These are phyloP conservation scores for Capronia coronata DNA, from an alignment of 2,329 filamentous ascomycete species.

Conservation along the genomic window DNA sequence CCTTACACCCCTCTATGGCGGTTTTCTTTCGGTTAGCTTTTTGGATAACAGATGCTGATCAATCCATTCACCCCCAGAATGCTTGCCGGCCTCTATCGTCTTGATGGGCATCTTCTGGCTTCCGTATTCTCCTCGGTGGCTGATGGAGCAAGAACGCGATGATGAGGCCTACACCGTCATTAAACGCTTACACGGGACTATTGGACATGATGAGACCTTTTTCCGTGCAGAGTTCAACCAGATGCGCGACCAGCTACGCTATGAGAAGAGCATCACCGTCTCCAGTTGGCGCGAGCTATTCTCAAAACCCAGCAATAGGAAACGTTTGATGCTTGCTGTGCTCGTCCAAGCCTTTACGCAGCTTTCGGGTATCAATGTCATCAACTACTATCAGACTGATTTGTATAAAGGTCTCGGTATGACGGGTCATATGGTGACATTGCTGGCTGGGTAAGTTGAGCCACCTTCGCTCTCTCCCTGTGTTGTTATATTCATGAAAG, in stretches of 20 bases:
- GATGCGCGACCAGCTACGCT: conserved; percentile 8
- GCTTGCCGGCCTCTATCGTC: conserved; percentile 29
- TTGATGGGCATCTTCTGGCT: conserved; percentile 46
- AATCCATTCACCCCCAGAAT: not conserved
- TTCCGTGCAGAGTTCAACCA: conserved; percentile 9
- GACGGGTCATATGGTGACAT: not conserved
- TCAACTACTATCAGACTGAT: conserved; percentile 23
- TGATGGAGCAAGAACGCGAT: conserved; percentile 10
- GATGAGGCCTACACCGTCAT: conserved; percentile 48
- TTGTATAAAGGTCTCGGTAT: conserved; percentile 4
- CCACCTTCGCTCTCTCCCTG: too few relatives aligned
- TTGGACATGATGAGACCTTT: conserved; percentile 48
- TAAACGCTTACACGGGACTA: conserved; percentile 58
- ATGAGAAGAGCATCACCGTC: not conserved
- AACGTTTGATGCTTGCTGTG: conserved; percentile 50
- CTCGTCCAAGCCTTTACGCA: conserved; percentile 53
- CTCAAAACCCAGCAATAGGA: conserved; percentile 25
- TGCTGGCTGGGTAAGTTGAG: not conserved
- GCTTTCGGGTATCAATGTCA: conserved; percentile 40
- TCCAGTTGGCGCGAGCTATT: not conserved
- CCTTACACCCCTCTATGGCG: too few relatives aligned
- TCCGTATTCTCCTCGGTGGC: conserved; percentile 20
- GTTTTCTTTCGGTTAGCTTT: too few relatives aligned
- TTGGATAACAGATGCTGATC: too few relatives aligned
- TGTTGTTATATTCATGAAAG: too few relatives aligned